A percentile compares a stretch with the other conserved stretches of the same genome.
Evolutionary conservation across 495 filamentous ascomycete species (phyloP).

Genomic region (Xylaria venustula): DNA sequence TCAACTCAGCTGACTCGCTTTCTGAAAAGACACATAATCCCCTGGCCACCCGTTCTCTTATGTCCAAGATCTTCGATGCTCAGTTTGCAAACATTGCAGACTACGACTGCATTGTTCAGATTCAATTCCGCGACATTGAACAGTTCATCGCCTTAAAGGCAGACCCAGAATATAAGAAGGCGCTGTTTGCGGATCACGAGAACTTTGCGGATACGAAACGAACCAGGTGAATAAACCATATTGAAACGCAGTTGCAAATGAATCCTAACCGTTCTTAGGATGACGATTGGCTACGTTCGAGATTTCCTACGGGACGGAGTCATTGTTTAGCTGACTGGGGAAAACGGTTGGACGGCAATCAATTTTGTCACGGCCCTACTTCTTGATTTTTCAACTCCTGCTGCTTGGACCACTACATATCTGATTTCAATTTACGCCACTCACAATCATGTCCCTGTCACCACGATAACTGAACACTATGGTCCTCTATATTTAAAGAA

Average conservation of each 20-base stretch:
- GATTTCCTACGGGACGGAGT: conserved; percentile 18
- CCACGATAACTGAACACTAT: no score
- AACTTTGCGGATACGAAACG: conserved; percentile 48
- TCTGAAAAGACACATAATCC: conserved; percentile 40
- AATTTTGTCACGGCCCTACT: no score
- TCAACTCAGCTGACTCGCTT: neutral
- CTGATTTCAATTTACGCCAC: no score
- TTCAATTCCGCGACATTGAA: conserved; percentile 37
- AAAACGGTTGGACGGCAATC: no score
- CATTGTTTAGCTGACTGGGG: neutral
- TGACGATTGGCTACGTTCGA: conserved; percentile 22
- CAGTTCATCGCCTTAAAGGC: conserved; percentile 36
- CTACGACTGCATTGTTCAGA: conserved; percentile 46
- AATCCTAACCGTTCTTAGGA: neutral
- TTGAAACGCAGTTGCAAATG: neutral
- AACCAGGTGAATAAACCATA: conserved; percentile 26
- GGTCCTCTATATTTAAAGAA: no score
- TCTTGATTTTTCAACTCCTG: no score
- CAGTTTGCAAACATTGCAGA: conserved; percentile 39
- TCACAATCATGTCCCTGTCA: no score
- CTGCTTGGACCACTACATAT: no score
- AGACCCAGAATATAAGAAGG: conserved; percentile 38
- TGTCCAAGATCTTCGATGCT: conserved; percentile 37
- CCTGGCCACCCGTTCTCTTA: conserved; percentile 30
- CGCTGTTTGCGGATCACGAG: conserved; percentile 41